Evolutionary conservation across 2,329 filamentous ascomycete genomes (phyloP).

Genomic region (Gliomastix tumulicola): DNA sequence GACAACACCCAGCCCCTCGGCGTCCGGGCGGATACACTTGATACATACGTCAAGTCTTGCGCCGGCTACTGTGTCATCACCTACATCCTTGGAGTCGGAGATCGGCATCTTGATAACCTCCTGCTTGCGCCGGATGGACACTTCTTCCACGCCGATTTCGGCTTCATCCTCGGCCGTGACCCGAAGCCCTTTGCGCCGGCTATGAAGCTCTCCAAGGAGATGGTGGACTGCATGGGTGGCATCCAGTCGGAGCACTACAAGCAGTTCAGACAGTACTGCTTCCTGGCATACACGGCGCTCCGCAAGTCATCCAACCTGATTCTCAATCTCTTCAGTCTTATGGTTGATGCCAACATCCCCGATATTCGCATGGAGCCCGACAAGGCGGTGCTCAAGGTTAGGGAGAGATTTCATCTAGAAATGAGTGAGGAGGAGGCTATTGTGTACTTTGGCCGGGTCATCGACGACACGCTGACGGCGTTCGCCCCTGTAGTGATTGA

Average conservation of each 20-base stretch:
- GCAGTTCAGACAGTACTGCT: constrained; percentile 92
- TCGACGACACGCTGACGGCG: constrained; percentile 84
- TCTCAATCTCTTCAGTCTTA: constrained; percentile 89
- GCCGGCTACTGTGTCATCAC: constrained; percentile 98
- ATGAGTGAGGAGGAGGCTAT: constrained; percentile 90
- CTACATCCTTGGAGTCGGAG: constrained; percentile 92
- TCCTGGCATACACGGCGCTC: constrained; percentile 86
- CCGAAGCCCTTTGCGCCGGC: constrained; percentile 95
- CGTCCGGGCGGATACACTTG: constrained; percentile 85
- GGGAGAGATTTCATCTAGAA: constrained; percentile 89
- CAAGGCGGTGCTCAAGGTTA: constrained; percentile 89
- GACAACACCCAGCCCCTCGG: constrained; percentile 76
- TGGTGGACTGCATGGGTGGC: constrained; percentile 98
- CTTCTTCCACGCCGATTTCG: constrained; percentile 98
- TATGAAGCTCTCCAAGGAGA: constrained; percentile 96
- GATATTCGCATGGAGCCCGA: constrained; percentile 90
- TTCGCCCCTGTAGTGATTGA: constrained; percentile 93
- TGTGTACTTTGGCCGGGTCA: constrained; percentile 77
- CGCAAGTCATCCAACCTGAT: constrained; percentile 88
- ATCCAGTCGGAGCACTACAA: constrained; percentile 72
- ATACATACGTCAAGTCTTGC: constrained; percentile 92
- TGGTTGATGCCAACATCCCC: constrained; percentile 96
- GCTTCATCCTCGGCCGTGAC: constrained; percentile 93
- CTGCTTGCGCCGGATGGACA: constrained; percentile 83
- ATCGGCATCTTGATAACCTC: constrained; percentile 92